Percentiles rank a stretch among this genome's conserved stretches.
phyloP scores from a whole-genome alignment of 805 yeast species.

The Pichia deserticola region DNA sequence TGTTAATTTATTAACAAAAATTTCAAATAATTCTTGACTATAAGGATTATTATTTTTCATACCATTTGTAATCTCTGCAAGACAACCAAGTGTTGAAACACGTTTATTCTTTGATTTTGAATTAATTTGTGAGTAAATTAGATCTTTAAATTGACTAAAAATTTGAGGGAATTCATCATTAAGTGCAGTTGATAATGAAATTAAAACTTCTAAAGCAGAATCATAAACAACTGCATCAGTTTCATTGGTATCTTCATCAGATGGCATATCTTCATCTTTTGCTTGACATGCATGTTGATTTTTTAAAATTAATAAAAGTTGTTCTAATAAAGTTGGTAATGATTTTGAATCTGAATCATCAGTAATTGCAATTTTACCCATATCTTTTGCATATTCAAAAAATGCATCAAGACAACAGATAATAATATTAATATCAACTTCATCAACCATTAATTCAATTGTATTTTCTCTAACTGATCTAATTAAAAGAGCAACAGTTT shows the following conservation, averaged over 20 bases:
- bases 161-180: constrained; percentile 68
- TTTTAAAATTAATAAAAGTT: constrained; percentile 64
- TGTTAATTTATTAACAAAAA: constrained; percentile 61
- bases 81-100: constrained; percentile 76
- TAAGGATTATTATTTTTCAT: constrained; percentile 61
- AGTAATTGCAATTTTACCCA: constrained; percentile 69
- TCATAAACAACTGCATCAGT: constrained; percentile 69
- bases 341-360: constrained; percentile 47
- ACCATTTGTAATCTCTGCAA: constrained; percentile 82
- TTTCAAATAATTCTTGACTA: constrained; percentile 60
- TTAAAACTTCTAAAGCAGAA: constrained; percentile 78
- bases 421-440: constrained; percentile 78
- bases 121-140: constrained; percentile 47
- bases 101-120: constrained; percentile 68
- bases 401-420: constrained; percentile 69
- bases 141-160: constrained; percentile 64
- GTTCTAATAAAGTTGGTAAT: constrained; percentile 63
- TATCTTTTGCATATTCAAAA: constrained; percentile 55
- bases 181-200: constrained; percentile 66
- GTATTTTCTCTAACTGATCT: constrained; percentile 62
- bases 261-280: constrained; percentile 32
- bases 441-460: constrained; percentile 58
- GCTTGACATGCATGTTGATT: constrained; percentile 86
- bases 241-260: constrained; percentile 46
- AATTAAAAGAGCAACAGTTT: constrained; percentile 49